Base-by-base conservation (phyloP, 176 grass and related monocot species). In the Thinopyrum elongatum region DNA sequence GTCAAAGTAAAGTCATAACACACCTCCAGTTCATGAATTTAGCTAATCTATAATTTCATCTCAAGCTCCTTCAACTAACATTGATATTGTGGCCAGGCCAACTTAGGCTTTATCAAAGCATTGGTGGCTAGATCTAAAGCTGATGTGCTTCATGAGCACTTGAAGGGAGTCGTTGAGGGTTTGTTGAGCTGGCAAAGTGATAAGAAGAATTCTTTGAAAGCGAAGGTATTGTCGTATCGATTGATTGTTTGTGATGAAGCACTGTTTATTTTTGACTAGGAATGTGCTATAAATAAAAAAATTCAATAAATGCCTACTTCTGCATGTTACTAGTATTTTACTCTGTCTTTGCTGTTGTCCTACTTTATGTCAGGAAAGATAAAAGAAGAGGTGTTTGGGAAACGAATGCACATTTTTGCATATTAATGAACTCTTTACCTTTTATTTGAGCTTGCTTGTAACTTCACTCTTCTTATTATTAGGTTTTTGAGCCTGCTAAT, bases 61-160 rank as follows among this genome's bases (percentile, higher is more conserved):
- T 44, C 38, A 41, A 41, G 39, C 58, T 88, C 44, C 82, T 77
- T 53, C 17, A 4, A 17, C 49, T 85, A 67, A 42, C 36, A 64
- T 80, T 51, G 71, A 28, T 87, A 68, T 87, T 41, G 31, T 87
- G 73, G 10, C 74, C 81, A 98, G 97, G 94, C 97, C 42, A 98
- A 86, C 90, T 91, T 98, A 84, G 97, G 97, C 76, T 92, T 95
- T 76, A 82, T 98, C 83, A 98, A 98, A 83, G 97, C 93, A 58
- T 75, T 98, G 67, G 93, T 98, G 25, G 96, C 93, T 75, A 95
- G 91, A 91, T 95, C 96, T 65, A 86, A 95, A 90, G 93, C 74
- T 28, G 90, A 98, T 11, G 66, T 95, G 28, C 87, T 98, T 82
- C 81, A 94, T 60, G 80, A 86, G 82, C 97, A 95, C 61, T 82